A percentile compares a stretch with the other conserved stretches of the same genome.
These are phyloP conservation scores for Amanita subjunquillea DNA, from an alignment of 768 basidiomycete genomes.

Conservation along the genomic window DNA sequence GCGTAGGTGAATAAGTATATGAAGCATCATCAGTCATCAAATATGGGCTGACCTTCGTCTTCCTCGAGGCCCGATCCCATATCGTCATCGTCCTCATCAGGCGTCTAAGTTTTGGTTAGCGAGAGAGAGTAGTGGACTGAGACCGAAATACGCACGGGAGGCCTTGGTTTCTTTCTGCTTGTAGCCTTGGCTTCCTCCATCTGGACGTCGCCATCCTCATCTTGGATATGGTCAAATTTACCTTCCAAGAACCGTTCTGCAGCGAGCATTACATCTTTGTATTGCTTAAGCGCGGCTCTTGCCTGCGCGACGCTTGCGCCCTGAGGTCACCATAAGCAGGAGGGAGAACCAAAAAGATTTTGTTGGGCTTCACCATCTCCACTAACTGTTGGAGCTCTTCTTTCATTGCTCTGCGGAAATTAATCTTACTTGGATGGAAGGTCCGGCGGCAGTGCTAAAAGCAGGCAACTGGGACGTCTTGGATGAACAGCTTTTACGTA, in stretches of 20 bases:
- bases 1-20: background rate
- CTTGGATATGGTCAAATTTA: slow-evolving; percentile 65
- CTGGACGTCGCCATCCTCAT: slow-evolving; percentile 37
- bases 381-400: slow-evolving; percentile 50
- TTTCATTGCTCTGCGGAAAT: slow-evolving; percentile 24
- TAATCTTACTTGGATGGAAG: background rate
- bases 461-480: background rate
- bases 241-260: slow-evolving; percentile 83
- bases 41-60: slow-evolving; percentile 34
- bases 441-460: background rate
- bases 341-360: background rate
- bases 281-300: slow-evolving; percentile 66
- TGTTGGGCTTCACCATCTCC: slow-evolving; percentile 24
- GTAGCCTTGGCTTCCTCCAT: slow-evolving; percentile 20
- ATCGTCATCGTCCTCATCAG: slow-evolving; percentile 41
- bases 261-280: slow-evolving; percentile 88
- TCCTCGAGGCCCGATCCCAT: slow-evolving; percentile 39
- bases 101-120: slow-evolving; percentile 32
- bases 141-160: slow-evolving; percentile 14
- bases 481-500: background rate
- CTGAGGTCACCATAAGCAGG: slow-evolving; percentile 25
- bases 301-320: slow-evolving; percentile 80
- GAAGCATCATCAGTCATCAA: background rate
- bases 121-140: background rate
- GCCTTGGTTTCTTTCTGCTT: slow-evolving; percentile 13